Conservation (phyloP, 495 filamentous ascomycete species). For the Chaetomium cochliodes region DNA sequence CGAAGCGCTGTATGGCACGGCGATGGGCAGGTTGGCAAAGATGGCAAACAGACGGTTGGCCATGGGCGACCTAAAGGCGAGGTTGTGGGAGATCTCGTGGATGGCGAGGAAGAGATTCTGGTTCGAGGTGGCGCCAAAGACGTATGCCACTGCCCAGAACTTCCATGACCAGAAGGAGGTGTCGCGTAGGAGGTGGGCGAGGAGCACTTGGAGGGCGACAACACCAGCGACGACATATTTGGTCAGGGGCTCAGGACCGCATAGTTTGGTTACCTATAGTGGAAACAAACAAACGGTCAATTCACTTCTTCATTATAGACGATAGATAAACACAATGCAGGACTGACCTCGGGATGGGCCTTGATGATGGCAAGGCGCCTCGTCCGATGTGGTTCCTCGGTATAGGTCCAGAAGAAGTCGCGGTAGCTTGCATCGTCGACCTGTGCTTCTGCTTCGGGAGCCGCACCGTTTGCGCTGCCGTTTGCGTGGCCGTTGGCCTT, state of each 20-base stretch:
- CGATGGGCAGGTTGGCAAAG: slow-evolving; percentile 94
- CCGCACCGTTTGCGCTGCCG: slow-evolving; percentile 13
- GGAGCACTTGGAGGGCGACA: slow-evolving; percentile 74
- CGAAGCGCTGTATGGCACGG: slow-evolving; percentile 90
- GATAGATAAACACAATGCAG: background rate
- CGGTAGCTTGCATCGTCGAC: slow-evolving; percentile 44
- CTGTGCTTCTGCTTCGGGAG: slow-evolving; percentile 12
- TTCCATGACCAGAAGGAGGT: slow-evolving; percentile 76
- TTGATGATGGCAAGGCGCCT: slow-evolving; percentile 92
- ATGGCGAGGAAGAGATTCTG: slow-evolving; percentile 99
- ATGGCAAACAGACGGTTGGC: slow-evolving; percentile 85
- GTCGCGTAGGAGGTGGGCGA: slow-evolving; percentile 76
- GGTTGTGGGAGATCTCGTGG: slow-evolving; percentile 97
- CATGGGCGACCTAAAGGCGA: slow-evolving; percentile 83
- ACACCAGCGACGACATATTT: slow-evolving; percentile 89
- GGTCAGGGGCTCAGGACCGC: slow-evolving; percentile 91
- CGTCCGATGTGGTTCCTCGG: slow-evolving; percentile 94
- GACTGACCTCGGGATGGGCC: slow-evolving; percentile 86
- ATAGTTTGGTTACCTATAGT: slow-evolving; percentile 87
- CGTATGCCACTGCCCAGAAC: slow-evolving; percentile 84
- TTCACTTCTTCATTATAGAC: background rate
- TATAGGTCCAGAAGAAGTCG: slow-evolving; percentile 88
- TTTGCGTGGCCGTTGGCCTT: slow-evolving; percentile 7
- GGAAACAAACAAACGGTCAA: background rate
- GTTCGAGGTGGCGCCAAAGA: slow-evolving; percentile 93